Conservation (phyloP, 306 rosid genomes). For the Ochetophila trinervis region DNA sequence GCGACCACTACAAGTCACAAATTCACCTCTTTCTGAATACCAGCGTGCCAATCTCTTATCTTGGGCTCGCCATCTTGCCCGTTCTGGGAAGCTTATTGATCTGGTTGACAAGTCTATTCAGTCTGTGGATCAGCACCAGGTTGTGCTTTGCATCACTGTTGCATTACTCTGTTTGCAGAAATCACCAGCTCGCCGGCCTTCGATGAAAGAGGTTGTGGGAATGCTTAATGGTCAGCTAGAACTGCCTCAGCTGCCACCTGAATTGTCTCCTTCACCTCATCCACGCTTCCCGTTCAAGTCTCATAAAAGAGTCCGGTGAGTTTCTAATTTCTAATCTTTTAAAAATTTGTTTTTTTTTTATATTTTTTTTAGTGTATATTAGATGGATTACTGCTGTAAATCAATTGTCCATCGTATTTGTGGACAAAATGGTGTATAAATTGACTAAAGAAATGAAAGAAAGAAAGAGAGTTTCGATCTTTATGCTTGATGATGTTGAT, state of each 20-base stretch:
- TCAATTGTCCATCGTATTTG: conserved; percentile 26
- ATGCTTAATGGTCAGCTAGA: conserved; percentile 70
- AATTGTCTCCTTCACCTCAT: conserved; percentile 71
- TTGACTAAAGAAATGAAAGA: not conserved
- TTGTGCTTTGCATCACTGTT: conserved; percentile 73
- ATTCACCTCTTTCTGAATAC: conserved; percentile 76
- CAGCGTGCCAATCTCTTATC: conserved; percentile 83
- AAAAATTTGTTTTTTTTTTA: not conserved
- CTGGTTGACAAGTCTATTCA: conserved; percentile 70
- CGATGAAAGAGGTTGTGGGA: conserved; percentile 81
- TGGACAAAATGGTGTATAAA: conserved; percentile 20
- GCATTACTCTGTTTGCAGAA: conserved; percentile 83
- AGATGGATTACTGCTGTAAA: conserved; percentile 26
- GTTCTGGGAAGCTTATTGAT: conserved; percentile 76
- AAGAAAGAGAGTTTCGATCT: not conserved
- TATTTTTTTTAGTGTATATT: conserved; percentile 3
- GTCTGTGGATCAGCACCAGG: conserved; percentile 60
- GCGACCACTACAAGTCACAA: conserved; percentile 86
- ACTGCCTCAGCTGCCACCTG: conserved; percentile 66
- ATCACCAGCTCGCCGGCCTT: conserved; percentile 72
- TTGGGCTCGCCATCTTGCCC: conserved; percentile 87
- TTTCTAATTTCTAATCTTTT: not conserved
- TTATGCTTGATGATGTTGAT: conserved; percentile 1
- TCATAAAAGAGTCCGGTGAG: conserved; percentile 52
- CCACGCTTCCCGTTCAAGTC: conserved; percentile 64